A percentile compares a stretch with the other conserved stretches of the same genome.
phyloP scores from a whole-genome alignment of 2,329 filamentous ascomycete species.

The Aspergillus novoparasiticus region DNA sequence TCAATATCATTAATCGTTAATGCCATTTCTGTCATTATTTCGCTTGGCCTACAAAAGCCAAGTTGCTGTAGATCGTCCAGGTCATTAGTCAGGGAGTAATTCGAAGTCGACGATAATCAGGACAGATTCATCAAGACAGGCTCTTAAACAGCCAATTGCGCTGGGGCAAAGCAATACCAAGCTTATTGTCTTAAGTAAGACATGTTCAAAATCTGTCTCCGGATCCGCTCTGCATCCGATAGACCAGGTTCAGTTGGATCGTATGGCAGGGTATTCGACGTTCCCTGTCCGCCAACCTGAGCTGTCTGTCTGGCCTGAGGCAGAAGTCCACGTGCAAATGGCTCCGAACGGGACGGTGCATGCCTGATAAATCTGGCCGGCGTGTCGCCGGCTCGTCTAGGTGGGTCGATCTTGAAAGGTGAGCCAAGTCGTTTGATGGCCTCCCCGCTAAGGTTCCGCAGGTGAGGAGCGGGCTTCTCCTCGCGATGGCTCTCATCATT shows the following conservation, averaged over 20 bases:
- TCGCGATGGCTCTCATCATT: conserved; percentile 25
- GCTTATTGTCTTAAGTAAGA: conserved; percentile 32
- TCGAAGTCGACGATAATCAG: conserved; percentile 25
- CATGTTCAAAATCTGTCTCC: conserved; percentile 42
- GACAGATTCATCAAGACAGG: conserved; percentile 17
- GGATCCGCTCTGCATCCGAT: conserved; percentile 43
- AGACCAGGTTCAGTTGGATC: conserved; percentile 39
- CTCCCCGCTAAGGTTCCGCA: conserved; percentile 40
- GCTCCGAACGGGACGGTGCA: conserved; percentile 47
- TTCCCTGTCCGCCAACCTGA: conserved; percentile 19
- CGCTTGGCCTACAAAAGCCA: conserved; percentile 16
- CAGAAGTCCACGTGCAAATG: conserved; percentile 38
- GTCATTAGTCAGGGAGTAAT: conserved; percentile 31
- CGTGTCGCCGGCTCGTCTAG: conserved; percentile 33
- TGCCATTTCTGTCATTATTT: conserved; percentile 38
- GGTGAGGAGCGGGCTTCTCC: conserved; percentile 25
- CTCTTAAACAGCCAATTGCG: background rate
- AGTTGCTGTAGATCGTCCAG: conserved; percentile 28
- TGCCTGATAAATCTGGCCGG: conserved; percentile 39
- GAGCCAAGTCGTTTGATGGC: conserved; percentile 51
- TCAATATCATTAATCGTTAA: conserved; percentile 28
- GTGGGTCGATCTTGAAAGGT: conserved; percentile 47
- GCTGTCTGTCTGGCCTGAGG: conserved; percentile 21
- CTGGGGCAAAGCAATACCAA: conserved; percentile 2
- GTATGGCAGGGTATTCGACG: conserved; percentile 25